Conservation (phyloP, 768 basidiomycete genomes). For the Kwoniella heveanensis region DNA sequence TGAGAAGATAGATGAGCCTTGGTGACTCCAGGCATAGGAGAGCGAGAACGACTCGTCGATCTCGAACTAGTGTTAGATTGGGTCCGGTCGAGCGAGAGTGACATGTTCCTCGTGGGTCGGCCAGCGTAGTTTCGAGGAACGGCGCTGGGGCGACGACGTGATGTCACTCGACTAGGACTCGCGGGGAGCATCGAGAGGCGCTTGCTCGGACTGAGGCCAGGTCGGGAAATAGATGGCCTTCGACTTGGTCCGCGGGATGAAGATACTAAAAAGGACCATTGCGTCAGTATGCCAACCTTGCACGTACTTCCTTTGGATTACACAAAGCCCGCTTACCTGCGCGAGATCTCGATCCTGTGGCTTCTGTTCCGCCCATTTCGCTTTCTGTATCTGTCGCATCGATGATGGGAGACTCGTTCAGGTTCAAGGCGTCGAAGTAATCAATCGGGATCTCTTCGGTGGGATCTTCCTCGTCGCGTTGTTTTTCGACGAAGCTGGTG, state of each 20-base stretch:
- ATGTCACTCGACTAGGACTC: constrained; percentile 38
- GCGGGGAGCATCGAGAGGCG: constrained; percentile 32
- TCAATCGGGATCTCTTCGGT: constrained; percentile 27
- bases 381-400: constrained; percentile 59
- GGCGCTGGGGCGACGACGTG: constrained; percentile 44
- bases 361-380: constrained; percentile 25
- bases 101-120: constrained; percentile 43
- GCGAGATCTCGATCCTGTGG: constrained; percentile 12
- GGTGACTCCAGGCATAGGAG: constrained; percentile 73
- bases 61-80: constrained; percentile 65
- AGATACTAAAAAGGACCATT: constrained; percentile 25
- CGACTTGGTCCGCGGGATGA: constrained; percentile 44
- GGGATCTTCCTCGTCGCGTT: constrained; percentile 59
- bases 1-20: constrained; percentile 8
- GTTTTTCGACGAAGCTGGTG: constrained; percentile 90
- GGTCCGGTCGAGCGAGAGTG: constrained; percentile 35
- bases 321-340: constrained; percentile 16
- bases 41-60: constrained; percentile 91
- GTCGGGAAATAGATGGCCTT: constrained; percentile 50
- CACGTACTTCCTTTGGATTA: background rate
- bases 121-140: constrained; percentile 39
- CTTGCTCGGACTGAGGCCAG: constrained; percentile 31
- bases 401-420: constrained; percentile 38
- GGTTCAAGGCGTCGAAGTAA: constrained; percentile 36
- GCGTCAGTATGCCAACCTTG: background rate